phyloP scores from a whole-genome alignment of 2,329 filamentous ascomycete genomes.

The Aureobasidium vineae region DNA sequence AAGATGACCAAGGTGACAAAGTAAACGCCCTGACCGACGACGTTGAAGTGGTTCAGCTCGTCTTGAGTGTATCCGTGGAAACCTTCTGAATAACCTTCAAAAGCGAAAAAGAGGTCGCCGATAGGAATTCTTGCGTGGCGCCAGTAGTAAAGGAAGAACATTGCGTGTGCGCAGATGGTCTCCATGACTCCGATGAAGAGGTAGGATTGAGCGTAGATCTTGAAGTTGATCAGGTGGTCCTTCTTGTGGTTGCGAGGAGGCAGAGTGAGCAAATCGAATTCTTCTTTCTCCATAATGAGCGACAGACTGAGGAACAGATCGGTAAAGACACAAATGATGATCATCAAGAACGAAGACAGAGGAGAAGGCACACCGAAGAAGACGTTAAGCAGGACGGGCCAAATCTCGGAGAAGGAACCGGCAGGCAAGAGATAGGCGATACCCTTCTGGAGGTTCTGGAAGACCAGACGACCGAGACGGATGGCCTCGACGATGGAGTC shows the following conservation, averaged over 20 bases:
- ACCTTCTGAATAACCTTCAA: conserved; percentile 50
- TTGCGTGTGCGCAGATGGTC: conserved; percentile 50
- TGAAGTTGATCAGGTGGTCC: conserved; percentile 54
- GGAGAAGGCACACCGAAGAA: conserved; percentile 56
- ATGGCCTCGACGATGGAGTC: conserved; percentile 78
- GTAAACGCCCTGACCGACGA: conserved; percentile 53
- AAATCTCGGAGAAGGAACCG: conserved; percentile 57
- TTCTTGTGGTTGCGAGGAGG: conserved; percentile 52
- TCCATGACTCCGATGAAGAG: conserved; percentile 55
- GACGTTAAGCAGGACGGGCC: conserved; percentile 57
- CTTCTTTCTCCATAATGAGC: conserved; percentile 57
- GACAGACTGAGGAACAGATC: conserved; percentile 54
- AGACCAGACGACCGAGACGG: conserved; percentile 63
- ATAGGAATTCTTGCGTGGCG: conserved; percentile 50
- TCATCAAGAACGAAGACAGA: conserved; percentile 56
- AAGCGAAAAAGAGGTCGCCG: conserved; percentile 51
- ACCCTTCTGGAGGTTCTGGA: conserved; percentile 34
- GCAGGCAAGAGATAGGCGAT: conserved; percentile 51
- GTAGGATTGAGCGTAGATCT: conserved; percentile 54
- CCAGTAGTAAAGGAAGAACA: conserved; percentile 57
- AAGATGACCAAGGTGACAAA: conserved; percentile 56
- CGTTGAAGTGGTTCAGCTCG: conserved; percentile 51
- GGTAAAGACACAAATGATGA: conserved; percentile 58
- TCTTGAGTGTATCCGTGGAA: conserved; percentile 52
- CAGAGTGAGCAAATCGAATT: conserved; percentile 53